A percentile compares a stretch with the other conserved stretches of the same genome.
Evolutionary conservation across 2,329 filamentous ascomycete genomes (phyloP).

Genomic region (Simplicillium sp.): DNA sequence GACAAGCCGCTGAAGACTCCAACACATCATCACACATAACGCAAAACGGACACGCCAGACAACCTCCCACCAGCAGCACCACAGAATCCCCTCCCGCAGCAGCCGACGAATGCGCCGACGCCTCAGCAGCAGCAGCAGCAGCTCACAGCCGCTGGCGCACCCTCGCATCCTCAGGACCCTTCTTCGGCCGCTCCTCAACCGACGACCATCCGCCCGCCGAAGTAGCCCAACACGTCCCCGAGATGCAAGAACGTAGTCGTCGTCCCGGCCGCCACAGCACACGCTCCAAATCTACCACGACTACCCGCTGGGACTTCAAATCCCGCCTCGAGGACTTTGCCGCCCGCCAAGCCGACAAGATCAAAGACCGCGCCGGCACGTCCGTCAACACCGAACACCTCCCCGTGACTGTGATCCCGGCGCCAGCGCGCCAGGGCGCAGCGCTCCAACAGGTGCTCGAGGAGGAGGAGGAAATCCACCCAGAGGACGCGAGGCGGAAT

Average conservation of each 20-base stretch:
- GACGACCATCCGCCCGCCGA: conserved; percentile 1
- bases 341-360: conserved; percentile 47
- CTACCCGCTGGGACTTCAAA: conserved; percentile 44
- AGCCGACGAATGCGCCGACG: neutral
- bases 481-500: neutral
- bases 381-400: conserved; percentile 44
- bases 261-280: conserved; percentile 3
- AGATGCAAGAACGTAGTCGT: conserved; percentile 1
- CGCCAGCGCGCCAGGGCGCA: conserved; percentile 47
- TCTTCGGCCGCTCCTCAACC: neutral
- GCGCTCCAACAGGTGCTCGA: conserved; percentile 47
- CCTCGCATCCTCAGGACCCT: too few species aligned
- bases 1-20: neutral
- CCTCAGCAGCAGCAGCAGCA: too few species aligned
- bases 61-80: neutral
- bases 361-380: conserved; percentile 46
- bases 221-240: neutral
- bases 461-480: conserved; percentile 30
- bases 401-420: conserved; percentile 51
- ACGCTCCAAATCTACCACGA: conserved; percentile 9
- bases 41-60: neutral
- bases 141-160: too few species aligned
- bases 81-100: neutral
- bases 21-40: neutral
- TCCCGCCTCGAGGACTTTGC: conserved; percentile 52